These are phyloP conservation scores for Aspergillus jensenii DNA, from an alignment of 2,329 filamentous ascomycete species.

Conservation along the genomic window DNA sequence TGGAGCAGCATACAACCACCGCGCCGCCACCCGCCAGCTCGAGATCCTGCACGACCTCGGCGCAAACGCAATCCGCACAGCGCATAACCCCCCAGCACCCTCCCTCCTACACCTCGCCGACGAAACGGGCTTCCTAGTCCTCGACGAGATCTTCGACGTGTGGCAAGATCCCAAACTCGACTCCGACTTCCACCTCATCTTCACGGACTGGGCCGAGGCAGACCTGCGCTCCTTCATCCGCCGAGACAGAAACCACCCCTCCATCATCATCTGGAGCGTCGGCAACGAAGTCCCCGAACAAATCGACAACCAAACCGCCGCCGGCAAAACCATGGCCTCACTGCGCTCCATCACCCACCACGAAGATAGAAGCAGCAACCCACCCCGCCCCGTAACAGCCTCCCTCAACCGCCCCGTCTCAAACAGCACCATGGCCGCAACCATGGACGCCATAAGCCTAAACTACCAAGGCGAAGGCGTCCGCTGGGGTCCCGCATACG, in stretches of 20 bases:
- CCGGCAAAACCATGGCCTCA: background rate
- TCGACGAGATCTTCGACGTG: slow-evolving; percentile 5
- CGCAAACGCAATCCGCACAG: slow-evolving; percentile 4
- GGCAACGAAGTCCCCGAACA: slow-evolving; percentile 7
- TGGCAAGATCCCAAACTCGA: background rate
- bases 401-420: background rate
- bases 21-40: background rate
- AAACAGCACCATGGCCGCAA: background rate
- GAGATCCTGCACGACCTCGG: slow-evolving; percentile 1
- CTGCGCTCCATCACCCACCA: background rate
- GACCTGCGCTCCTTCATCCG: slow-evolving; percentile 7
- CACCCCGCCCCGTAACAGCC: background rate
- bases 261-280: slow-evolving; percentile 5
- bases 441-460: background rate
- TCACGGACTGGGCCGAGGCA: slow-evolving; percentile 5
- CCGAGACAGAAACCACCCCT: slow-evolving; percentile 6
- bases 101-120: slow-evolving; percentile 4
- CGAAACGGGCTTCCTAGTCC: slow-evolving; percentile 4
- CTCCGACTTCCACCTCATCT: slow-evolving; percentile 4
- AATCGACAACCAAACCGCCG: background rate
- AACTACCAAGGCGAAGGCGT: slow-evolving; percentile 11
- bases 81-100: slow-evolving; percentile 6
- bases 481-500: slow-evolving; percentile 1
- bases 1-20: background rate
- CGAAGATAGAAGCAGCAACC: background rate